phyloP scores from a whole-genome alignment of 2,329 filamentous ascomycete species.

The Monosporascus sp. region DNA sequence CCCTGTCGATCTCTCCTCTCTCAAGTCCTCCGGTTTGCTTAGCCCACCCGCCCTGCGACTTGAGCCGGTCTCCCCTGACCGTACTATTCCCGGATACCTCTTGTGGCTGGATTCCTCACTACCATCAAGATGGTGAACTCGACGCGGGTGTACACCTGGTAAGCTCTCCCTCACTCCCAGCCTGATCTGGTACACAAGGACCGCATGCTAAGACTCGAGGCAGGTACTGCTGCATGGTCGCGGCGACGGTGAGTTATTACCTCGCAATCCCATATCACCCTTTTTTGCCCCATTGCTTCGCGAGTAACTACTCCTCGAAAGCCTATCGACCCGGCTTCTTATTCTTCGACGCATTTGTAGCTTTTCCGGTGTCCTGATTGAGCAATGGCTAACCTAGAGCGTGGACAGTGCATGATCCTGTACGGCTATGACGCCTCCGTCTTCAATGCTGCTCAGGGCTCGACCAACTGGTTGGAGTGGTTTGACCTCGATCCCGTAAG shows the following conservation, averaged over 20 bases:
- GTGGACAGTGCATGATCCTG: conserved; percentile 59
- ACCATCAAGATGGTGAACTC: background rate
- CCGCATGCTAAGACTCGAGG: background rate
- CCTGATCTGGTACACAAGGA: conserved; percentile 1
- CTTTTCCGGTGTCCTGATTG: background rate
- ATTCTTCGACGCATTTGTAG: background rate
- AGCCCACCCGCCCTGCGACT: too few species aligned
- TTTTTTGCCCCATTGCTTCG: too few species aligned
- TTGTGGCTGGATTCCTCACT: background rate
- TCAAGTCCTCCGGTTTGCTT: too few species aligned
- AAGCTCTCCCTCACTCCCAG: background rate
- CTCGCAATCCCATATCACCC: background rate
- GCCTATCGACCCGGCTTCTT: too few species aligned
- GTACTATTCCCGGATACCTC: background rate
- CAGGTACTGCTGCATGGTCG: conserved; percentile 64
- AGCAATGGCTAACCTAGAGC: background rate
- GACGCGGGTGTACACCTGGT: background rate
- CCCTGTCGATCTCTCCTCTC: too few species aligned
- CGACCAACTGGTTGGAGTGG: conserved; percentile 59
- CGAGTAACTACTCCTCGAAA: too few species aligned
- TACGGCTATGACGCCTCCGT: conserved; percentile 72
- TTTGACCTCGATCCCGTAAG: conserved; percentile 45
- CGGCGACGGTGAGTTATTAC: conserved; percentile 41
- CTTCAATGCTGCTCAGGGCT: conserved; percentile 67
- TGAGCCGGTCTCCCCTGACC: background rate